Conservation (phyloP, 1,139 yeast species). For the Suhomyces bribrorum region DNA sequence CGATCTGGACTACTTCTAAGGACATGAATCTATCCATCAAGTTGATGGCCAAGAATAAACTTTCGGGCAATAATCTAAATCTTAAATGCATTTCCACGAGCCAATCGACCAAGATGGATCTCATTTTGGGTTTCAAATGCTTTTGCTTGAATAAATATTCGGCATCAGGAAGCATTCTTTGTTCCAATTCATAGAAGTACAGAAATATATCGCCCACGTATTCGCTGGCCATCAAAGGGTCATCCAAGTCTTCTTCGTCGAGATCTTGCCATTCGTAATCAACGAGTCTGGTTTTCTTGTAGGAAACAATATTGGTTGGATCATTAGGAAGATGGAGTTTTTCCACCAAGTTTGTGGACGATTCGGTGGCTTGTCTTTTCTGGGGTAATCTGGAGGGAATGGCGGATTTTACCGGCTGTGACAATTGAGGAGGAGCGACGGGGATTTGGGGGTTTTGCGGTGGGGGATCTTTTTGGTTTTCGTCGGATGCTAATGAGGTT, state of each 20-base stretch:
- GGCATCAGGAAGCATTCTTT: constrained; percentile 74
- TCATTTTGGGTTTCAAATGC: constrained; percentile 78
- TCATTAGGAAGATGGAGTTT: constrained; percentile 26
- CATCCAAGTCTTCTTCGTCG: constrained; percentile 87
- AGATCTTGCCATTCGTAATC: constrained; percentile 83
- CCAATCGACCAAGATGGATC: constrained; percentile 94
- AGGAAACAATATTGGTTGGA: constrained; percentile 17
- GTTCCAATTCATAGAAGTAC: constrained; percentile 74
- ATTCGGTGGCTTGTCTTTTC: constrained; percentile 58
- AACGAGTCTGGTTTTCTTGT: constrained; percentile 38
- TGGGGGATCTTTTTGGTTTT: constrained; percentile 1
- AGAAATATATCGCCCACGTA: constrained; percentile 86
- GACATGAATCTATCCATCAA: constrained; percentile 90
- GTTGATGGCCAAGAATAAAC: constrained; percentile 84
- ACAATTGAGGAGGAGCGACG: constrained; percentile 1
- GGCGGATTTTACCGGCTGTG: constrained; percentile 3
- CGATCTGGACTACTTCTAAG: constrained; percentile 74
- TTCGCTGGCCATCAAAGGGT: constrained; percentile 94
- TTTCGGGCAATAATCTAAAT: constrained; percentile 86
- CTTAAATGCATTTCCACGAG: constrained; percentile 87
- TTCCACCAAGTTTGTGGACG: constrained; percentile 51
- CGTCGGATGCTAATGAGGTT: constrained; percentile 8
- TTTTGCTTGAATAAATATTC: constrained; percentile 74
- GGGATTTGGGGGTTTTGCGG: background rate
- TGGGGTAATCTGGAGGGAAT: constrained; percentile 52